phyloP scores from a whole-genome alignment of 2,329 filamentous ascomycete species.

The Paraconiothyrium sp. region DNA sequence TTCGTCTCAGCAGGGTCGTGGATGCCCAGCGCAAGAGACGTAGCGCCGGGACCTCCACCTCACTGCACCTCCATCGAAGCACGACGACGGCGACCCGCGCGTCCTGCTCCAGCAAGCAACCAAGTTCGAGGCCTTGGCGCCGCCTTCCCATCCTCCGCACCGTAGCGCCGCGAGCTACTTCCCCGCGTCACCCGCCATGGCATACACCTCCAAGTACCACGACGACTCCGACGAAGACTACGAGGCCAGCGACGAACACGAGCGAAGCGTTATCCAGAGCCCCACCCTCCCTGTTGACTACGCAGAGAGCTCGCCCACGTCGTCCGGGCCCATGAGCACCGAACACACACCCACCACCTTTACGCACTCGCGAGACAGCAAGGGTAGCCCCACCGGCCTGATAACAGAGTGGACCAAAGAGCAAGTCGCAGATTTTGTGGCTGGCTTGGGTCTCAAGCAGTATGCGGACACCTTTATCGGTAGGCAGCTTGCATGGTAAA shows the following conservation, averaged over 20 bases:
- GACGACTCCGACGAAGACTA: constrained; percentile 66
- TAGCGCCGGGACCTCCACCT: constrained; percentile 21
- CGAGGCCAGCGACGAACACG: constrained; percentile 85
- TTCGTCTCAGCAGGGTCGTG: constrained; percentile 48
- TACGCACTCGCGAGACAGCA: constrained; percentile 69
- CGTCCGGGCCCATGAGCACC: constrained; percentile 74
- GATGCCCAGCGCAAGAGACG: constrained; percentile 28
- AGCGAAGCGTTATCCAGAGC: constrained; percentile 72
- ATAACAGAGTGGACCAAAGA: constrained; percentile 85
- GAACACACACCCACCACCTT: constrained; percentile 85
- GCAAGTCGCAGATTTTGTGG: constrained; percentile 89
- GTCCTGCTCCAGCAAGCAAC: constrained; percentile 31
- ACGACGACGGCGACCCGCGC: constrained; percentile 19
- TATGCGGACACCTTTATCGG: constrained; percentile 86
- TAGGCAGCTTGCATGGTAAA: constrained; percentile 57
- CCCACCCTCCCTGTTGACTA: constrained; percentile 72
- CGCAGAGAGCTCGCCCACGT: constrained; percentile 71
- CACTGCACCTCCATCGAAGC: constrained; percentile 22
- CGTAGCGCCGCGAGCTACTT: constrained; percentile 15
- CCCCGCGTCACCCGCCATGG: constrained; percentile 36
- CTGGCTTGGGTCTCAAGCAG: constrained; percentile 79
- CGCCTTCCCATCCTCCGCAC: constrained; percentile 25
- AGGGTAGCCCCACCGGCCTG: constrained; percentile 75
- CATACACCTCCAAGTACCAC: constrained; percentile 67
- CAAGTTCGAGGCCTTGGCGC: constrained; percentile 35